phyloP scores from a whole-genome alignment of 495 filamentous ascomycete genomes.

The Penicillium roqueforti region DNA sequence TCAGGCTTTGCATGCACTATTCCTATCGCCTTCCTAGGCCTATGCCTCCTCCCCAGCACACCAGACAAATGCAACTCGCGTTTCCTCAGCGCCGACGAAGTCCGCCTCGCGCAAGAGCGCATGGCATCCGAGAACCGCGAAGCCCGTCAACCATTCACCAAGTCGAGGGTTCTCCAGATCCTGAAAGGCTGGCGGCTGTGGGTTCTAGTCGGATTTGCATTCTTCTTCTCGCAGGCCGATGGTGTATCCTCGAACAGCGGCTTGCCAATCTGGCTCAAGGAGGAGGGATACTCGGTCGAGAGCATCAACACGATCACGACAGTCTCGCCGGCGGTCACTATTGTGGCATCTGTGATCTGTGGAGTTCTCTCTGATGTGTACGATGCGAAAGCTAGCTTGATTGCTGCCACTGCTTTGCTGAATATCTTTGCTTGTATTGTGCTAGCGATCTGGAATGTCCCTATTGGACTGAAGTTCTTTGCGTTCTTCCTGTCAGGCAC shows the following conservation, averaged over 20 bases:
- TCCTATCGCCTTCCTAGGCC: constrained; percentile 23
- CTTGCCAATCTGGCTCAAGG: constrained; percentile 39
- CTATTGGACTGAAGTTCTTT: constrained; percentile 44
- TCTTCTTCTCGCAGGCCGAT: constrained; percentile 32
- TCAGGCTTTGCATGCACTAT: constrained; percentile 28
- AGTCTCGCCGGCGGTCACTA: constrained; percentile 36
- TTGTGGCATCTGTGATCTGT: constrained; percentile 37
- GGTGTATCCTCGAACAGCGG: constrained; percentile 26
- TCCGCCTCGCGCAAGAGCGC: constrained; percentile 29
- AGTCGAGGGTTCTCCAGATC: constrained; percentile 14
- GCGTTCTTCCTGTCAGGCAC: constrained; percentile 37
- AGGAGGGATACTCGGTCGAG: constrained; percentile 38
- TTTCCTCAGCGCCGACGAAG: constrained; percentile 33
- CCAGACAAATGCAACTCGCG: constrained; percentile 38
- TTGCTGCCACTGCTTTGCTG: constrained; percentile 36
- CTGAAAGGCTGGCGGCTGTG: constrained; percentile 24
- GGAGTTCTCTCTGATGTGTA: constrained; percentile 44
- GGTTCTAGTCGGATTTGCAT: constrained; percentile 33
- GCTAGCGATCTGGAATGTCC: constrained; percentile 47
- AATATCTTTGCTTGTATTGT: constrained; percentile 35
- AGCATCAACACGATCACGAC: constrained; percentile 42
- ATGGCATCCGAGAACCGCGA: constrained; percentile 34
- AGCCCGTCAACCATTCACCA: constrained; percentile 25
- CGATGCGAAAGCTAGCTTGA: constrained; percentile 35
- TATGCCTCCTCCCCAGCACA: constrained; percentile 35